phyloP scores from a whole-genome alignment of 228 moss, liverwort and hornwort species.

The Sphagnum magellanicum region DNA sequence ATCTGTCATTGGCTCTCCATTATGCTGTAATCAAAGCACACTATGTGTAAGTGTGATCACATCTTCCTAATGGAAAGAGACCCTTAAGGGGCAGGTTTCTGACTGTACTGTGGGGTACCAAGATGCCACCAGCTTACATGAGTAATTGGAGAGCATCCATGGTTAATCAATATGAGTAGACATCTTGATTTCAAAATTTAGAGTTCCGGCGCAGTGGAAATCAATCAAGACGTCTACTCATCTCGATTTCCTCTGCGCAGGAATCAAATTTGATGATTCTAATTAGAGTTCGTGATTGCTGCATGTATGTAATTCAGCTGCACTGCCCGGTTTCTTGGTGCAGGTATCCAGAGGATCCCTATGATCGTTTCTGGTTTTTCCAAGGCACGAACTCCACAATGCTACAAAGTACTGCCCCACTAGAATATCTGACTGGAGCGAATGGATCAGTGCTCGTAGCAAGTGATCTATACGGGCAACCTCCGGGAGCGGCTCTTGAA shows the following conservation, averaged over 20 bases:
- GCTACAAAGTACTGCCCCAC: not conserved
- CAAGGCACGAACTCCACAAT: slow-evolving; percentile 9
- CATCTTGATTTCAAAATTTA: not conserved
- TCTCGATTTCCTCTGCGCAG: too few relatives aligned
- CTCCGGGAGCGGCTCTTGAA: slow-evolving; percentile 20
- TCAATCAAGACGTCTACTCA: not conserved
- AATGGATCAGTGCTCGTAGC: rapidly evolving
- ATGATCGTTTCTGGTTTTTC: slow-evolving; percentile 32
- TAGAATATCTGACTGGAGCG: slow-evolving; percentile 1
- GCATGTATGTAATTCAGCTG: too few relatives aligned
- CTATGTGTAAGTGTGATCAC: too few relatives aligned
- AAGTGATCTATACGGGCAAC: rapidly evolving
- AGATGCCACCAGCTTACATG: too few relatives aligned
- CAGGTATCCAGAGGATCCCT: slow-evolving; percentile 29
- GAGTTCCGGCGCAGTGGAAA: slow-evolving; percentile 2
- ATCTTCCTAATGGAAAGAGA: too few relatives aligned
- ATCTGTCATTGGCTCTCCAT: too few relatives aligned
- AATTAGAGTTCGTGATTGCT: too few relatives aligned
- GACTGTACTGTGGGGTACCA: too few relatives aligned
- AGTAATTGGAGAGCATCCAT: not conserved
- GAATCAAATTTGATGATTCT: too few relatives aligned
- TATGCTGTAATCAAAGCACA: too few relatives aligned
- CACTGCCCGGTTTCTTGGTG: not conserved
- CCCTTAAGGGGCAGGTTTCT: too few relatives aligned
- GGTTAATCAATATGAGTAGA: not conserved